Evolutionary conservation across 1,284 basidiomycete species (phyloP), one percentile per base, ranked within the genome.

Genomic region (Ganoderma sinense): DNA sequence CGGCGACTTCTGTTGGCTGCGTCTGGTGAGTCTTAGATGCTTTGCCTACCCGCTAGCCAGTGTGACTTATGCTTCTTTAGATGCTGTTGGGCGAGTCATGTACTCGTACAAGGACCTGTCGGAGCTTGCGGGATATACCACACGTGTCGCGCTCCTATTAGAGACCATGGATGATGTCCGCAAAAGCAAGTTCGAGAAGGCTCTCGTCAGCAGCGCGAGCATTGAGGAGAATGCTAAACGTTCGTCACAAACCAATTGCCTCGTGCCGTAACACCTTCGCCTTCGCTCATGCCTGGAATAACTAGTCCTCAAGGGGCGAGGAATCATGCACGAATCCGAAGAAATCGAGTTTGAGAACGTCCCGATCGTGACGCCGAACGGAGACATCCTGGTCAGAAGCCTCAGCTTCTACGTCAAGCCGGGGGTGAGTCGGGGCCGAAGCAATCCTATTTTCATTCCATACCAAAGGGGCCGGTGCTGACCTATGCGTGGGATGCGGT

Each of bases 31-130:
- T 69, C 45, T 39, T 39, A 51, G 26, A 14, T 29, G 1, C 2
- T 1, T 14, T 23, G 10, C 58, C 11, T 36, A 13, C 16, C 8
- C 20, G 23, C 39, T 2, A 14, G 13, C 41, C 8, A 11, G 4
- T 48, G 6, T 63, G 18, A 13, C 43, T 43, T 23, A 51, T 29
- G 16, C 23, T 40, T 6, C 31, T 29, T 39, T 67, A 92, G 92
- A 94, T 82, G 93, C 92, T 3, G 90, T 94, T 73, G 92, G 92
- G 61, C 89, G 93, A 29, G 87, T 94, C 10, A 97, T 99, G 96
- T 98, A 97, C 80, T 96, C 95, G 16, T 99, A 98, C 85, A 98
- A 95, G 86, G 96, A 98, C 80, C 86, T 99, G 4, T 93, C 96
- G 7, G 97, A 99, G 80, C 89, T 99, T 40, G 96, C 97, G 1